Evolutionary conservation across 2,329 filamentous ascomycete genomes (phyloP).

Genomic region (Epichloe gansuensis): DNA sequence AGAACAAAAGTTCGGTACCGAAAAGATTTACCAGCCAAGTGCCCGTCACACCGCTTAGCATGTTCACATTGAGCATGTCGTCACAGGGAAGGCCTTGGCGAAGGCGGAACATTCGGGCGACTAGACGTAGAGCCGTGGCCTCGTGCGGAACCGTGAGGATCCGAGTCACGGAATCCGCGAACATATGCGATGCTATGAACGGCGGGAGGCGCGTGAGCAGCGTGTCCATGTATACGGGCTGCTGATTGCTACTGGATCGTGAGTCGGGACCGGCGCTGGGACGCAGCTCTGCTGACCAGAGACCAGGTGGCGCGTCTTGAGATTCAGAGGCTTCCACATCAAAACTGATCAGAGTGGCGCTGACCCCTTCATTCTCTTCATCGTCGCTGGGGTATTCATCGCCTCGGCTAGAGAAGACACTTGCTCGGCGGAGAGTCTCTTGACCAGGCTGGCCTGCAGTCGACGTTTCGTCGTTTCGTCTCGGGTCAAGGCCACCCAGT

Average conservation of each 20-base stretch:
- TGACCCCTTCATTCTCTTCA: constrained; percentile 41
- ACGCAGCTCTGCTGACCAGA: constrained; percentile 47
- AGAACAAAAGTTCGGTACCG: constrained; percentile 30
- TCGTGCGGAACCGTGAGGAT: constrained; percentile 34
- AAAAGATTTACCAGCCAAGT: constrained; percentile 32
- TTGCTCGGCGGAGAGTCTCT: constrained; percentile 28
- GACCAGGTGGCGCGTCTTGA: constrained; percentile 34
- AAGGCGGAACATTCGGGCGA: constrained; percentile 30
- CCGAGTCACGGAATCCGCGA: constrained; percentile 30
- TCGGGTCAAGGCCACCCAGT: constrained; percentile 10
- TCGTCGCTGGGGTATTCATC: constrained; percentile 44
- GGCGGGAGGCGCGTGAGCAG: constrained; percentile 38
- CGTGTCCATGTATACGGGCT: constrained; percentile 32
- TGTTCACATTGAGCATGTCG: constrained; percentile 26
- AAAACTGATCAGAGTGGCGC: constrained; percentile 46
- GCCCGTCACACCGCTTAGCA: constrained; percentile 25
- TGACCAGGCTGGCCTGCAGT: constrained; percentile 15
- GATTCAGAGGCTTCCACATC: constrained; percentile 46
- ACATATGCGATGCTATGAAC: constrained; percentile 32
- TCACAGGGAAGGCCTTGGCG: constrained; percentile 24
- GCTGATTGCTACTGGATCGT: constrained; percentile 11
- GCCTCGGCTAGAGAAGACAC: constrained; percentile 33
- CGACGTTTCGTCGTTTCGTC: constrained; percentile 18
- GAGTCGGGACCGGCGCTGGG: constrained; percentile 30
- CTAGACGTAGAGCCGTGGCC: constrained; percentile 28